Percentiles rank a stretch among this genome's conserved stretches.
Evolutionary conservation across 2,329 filamentous ascomycete genomes (phyloP).

Genomic region (Delphinella strobiligena): DNA sequence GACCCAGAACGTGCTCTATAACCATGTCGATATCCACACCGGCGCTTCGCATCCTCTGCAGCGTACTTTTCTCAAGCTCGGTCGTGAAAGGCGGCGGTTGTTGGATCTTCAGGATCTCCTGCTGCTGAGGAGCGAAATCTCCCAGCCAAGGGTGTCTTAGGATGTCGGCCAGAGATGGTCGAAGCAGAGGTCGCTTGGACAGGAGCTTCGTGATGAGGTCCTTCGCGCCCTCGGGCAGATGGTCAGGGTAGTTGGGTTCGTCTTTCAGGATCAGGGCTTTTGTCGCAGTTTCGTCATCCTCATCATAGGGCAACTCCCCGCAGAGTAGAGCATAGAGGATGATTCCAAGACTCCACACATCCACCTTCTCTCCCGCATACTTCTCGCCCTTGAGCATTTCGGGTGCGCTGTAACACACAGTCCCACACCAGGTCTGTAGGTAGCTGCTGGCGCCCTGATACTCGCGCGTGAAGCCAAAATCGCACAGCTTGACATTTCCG

Average conservation of each 20-base stretch:
- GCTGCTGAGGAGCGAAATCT: constrained; percentile 77
- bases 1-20: constrained; percentile 83
- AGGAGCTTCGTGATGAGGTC: constrained; percentile 68
- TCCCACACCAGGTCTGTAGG: constrained; percentile 93
- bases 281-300: constrained; percentile 85
- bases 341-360: constrained; percentile 85
- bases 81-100: constrained; percentile 76
- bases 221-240: constrained; percentile 65
- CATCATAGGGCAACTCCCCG: constrained; percentile 86
- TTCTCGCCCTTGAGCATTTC: constrained; percentile 99
- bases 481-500: constrained; percentile 93
- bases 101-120: constrained; percentile 74
- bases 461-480: constrained; percentile 96
- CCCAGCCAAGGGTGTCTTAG: constrained; percentile 77
- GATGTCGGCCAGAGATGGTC: constrained; percentile 74
- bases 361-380: constrained; percentile 94
- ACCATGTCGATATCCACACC: constrained; percentile 91
- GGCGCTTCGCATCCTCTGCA: constrained; percentile 85
- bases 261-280: constrained; percentile 73
- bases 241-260: constrained; percentile 74
- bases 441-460: constrained; percentile 94
- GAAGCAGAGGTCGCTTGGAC: constrained; percentile 76
- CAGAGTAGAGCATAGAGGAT: constrained; percentile 74
- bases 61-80: constrained; percentile 73
- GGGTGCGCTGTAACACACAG: constrained; percentile 92